These are phyloP conservation scores for Phytophthora aleatoria DNA, from an alignment of 352 stramenopile species.

Conservation along the genomic window DNA sequence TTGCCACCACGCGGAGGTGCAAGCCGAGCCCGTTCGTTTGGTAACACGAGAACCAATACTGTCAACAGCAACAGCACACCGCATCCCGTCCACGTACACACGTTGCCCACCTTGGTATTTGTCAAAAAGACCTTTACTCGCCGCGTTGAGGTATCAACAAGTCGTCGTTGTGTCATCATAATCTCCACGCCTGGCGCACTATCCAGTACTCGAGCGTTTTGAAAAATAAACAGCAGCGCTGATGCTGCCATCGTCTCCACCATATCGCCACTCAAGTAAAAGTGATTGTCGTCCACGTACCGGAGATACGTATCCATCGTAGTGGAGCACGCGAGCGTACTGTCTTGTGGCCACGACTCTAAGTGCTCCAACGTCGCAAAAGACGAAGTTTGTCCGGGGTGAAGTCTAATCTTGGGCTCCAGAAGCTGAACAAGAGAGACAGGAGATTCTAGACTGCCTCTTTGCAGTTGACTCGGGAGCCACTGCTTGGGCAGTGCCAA, in stretches of 20 bases:
- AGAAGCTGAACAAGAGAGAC: conserved; percentile 48
- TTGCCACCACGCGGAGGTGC: conserved; percentile 54
- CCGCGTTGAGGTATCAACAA: conserved; percentile 26
- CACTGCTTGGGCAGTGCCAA: conserved; percentile 34
- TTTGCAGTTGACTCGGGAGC: conserved; percentile 29
- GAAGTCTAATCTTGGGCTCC: conserved; percentile 33
- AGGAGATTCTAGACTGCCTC: conserved; percentile 2
- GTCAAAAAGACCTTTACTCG: conserved; percentile 52
- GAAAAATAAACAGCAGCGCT: conserved; percentile 58
- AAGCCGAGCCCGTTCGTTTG: conserved; percentile 59
- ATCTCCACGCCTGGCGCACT: conserved; percentile 17
- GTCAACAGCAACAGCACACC: conserved; percentile 52
- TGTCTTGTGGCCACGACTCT: conserved; percentile 16
- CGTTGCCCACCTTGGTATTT: conserved; percentile 63
- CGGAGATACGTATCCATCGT: conserved; percentile 42
- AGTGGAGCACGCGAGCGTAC: conserved; percentile 12
- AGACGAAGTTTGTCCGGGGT: conserved; percentile 8
- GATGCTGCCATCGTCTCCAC: conserved; percentile 48
- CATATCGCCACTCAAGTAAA: conserved; percentile 35
- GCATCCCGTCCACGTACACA: conserved; percentile 53
- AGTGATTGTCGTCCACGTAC: conserved; percentile 36
- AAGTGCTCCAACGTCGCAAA: conserved; percentile 29
- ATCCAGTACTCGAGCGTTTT: conserved; percentile 47
- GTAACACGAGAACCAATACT: conserved; percentile 49
- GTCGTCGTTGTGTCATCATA: conserved; percentile 30